Evolutionary conservation across 352 stramenopile genomes (phyloP).

Genomic region (Pythium phragmitis): DNA sequence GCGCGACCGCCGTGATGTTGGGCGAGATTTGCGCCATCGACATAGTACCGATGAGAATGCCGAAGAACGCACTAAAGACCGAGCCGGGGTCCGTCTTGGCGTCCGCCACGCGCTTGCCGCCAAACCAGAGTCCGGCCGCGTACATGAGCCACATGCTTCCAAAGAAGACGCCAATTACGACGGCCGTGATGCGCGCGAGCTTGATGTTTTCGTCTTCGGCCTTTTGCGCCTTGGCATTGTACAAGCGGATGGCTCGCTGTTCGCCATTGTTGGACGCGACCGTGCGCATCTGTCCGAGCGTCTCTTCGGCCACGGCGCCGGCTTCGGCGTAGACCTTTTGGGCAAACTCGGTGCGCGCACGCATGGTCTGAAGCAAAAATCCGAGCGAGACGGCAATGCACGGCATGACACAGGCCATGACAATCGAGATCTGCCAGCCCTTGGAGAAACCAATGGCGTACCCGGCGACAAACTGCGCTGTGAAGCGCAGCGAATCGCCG

Average conservation of each 20-base stretch:
- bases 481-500: constrained; percentile 33
- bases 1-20: constrained; percentile 31
- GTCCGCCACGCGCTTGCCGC: constrained; percentile 30
- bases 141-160: constrained; percentile 32
- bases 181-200: constrained; percentile 26
- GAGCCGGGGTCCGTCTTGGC: constrained; percentile 28
- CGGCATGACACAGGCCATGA: constrained; percentile 40
- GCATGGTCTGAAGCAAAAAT: constrained; percentile 34
- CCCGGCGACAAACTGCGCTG: constrained; percentile 30
- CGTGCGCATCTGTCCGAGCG: constrained; percentile 36
- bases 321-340: constrained; percentile 35
- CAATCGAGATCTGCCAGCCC: constrained; percentile 38
- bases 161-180: constrained; percentile 32
- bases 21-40: constrained; percentile 36
- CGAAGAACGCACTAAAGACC: constrained; percentile 38
- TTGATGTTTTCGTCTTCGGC: constrained; percentile 35
- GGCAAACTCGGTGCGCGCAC: constrained; percentile 18
- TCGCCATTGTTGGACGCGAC: constrained; percentile 37
- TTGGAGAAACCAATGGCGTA: constrained; percentile 37
- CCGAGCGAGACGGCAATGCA: constrained; percentile 31
- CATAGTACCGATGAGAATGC: constrained; percentile 35
- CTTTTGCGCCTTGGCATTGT: constrained; percentile 28
- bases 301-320: constrained; percentile 40
- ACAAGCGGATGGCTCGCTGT: constrained; percentile 29
- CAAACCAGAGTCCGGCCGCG: constrained; percentile 33